Conservation (phyloP, 768 basidiomycete species). For the Ephemerocybe angulata region DNA sequence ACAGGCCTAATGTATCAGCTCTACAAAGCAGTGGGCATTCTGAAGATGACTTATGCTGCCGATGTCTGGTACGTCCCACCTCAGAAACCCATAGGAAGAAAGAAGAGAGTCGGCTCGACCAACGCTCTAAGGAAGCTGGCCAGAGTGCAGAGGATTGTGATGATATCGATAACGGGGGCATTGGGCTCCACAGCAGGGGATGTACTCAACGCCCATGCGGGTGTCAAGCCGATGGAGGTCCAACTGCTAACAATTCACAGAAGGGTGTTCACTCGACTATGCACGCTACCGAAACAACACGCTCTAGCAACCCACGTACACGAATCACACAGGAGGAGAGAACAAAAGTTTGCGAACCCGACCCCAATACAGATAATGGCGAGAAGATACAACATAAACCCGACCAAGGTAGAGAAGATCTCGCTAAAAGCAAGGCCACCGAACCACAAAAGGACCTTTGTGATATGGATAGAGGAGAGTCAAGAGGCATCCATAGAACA, state of each 20-base stretch:
- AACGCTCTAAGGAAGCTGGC: slow-evolving; percentile 11
- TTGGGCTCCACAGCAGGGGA: slow-evolving; percentile 16
- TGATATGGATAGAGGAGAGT: neutral
- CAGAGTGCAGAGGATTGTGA: slow-evolving; percentile 15
- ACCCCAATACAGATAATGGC: slow-evolving; percentile 11
- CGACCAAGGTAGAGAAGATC: slow-evolving; percentile 13
- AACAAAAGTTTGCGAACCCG: slow-evolving; percentile 1
- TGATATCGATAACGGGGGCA: slow-evolving; percentile 20
- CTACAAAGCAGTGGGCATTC: slow-evolving; percentile 22
- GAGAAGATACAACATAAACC: slow-evolving; percentile 4
- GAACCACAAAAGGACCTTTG: slow-evolving; percentile 1
- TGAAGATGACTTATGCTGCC: slow-evolving; percentile 21
- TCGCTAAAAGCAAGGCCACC: neutral
- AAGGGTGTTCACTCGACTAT: slow-evolving; percentile 8
- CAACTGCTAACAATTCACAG: slow-evolving; percentile 9
- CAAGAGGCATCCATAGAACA: neutral
- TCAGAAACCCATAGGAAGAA: neutral
- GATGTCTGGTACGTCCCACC: slow-evolving; percentile 24
- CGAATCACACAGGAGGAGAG: neutral
- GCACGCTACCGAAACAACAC: slow-evolving; percentile 15
- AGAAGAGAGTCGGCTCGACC: slow-evolving; percentile 10
- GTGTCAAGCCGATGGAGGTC: slow-evolving; percentile 12
- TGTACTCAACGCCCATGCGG: slow-evolving; percentile 17
- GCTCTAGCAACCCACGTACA: slow-evolving; percentile 9
- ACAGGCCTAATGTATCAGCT: slow-evolving; percentile 17